Percentiles rank a stretch among this genome's conserved stretches.
Evolutionary conservation across 192 early-diverging fungal genomes (phyloP).

Genomic region (Geosiphon pyriformis): DNA sequence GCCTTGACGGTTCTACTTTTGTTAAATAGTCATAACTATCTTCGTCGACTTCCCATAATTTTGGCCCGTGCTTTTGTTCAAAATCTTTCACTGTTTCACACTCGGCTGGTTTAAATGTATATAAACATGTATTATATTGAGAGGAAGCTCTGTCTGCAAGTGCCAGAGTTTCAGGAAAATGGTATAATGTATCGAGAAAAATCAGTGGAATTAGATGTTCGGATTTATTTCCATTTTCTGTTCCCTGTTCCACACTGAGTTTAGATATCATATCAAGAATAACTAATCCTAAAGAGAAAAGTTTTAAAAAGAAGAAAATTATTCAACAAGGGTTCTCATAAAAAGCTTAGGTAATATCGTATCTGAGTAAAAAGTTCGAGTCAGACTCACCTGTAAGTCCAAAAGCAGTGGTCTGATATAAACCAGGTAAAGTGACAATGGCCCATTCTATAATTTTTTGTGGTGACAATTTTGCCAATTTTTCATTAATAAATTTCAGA

Average conservation of each 20-base stretch:
- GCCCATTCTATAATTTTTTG: slow-evolving; percentile 88
- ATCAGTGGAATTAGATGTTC: slow-evolving; percentile 71
- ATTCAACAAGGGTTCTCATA: too few species aligned
- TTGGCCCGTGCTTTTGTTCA: slow-evolving; percentile 63
- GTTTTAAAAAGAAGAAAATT: too few species aligned
- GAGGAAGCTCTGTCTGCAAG: slow-evolving; percentile 62
- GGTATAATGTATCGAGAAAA: slow-evolving; percentile 93
- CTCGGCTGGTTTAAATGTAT: slow-evolving; percentile 68
- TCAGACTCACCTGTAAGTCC: slow-evolving; percentile 67
- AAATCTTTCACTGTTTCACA: slow-evolving; percentile 62
- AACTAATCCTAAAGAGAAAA: slow-evolving; percentile 64
- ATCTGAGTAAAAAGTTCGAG: too few species aligned
- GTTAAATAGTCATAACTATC: slow-evolving; percentile 83
- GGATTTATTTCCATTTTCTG: slow-evolving; percentile 24
- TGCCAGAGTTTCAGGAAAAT: slow-evolving; percentile 88
- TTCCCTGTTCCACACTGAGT: slow-evolving; percentile 47
- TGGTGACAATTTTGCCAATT: slow-evolving; percentile 62
- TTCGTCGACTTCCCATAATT: slow-evolving; percentile 80
- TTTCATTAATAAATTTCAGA: slow-evolving; percentile 71
- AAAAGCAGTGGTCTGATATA: slow-evolving; percentile 94
- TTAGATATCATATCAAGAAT: slow-evolving; percentile 81
- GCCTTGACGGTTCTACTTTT: slow-evolving; percentile 89
- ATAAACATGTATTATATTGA: slow-evolving; percentile 61
- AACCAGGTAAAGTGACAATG: slow-evolving; percentile 62
- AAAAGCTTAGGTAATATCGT: too few species aligned